Conservation (phyloP, 495 filamentous ascomycete genomes). For the Chaetomium cochliodes region DNA sequence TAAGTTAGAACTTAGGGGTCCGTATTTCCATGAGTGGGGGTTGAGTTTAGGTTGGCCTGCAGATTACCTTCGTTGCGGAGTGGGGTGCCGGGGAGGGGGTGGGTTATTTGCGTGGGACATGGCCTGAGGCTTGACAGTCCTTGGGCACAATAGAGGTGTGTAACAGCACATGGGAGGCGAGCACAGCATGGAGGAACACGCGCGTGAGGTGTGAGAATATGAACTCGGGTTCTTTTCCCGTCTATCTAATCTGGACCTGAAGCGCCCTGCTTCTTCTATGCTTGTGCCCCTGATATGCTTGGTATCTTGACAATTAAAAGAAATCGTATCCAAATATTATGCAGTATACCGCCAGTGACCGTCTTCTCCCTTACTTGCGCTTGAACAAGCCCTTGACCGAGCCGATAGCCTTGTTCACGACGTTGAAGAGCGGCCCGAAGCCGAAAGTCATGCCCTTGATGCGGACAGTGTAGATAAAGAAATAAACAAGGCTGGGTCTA, state of each 20-base stretch:
- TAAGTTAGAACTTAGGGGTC: too few relatives aligned
- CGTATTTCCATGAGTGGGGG: too few relatives aligned
- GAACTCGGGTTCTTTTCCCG: not conserved
- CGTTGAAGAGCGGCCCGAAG: constrained; percentile 42
- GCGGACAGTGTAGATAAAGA: constrained; percentile 77
- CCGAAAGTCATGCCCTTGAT: constrained; percentile 74
- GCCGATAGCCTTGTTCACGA: constrained; percentile 12
- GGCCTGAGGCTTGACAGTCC: too few relatives aligned
- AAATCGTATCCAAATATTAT: not conserved
- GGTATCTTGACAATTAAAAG: not conserved
- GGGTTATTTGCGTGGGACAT: too few relatives aligned
- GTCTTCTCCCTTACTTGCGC: constrained; percentile 8
- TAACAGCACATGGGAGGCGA: too few relatives aligned
- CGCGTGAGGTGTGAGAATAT: not conserved
- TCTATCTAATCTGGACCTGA: not conserved
- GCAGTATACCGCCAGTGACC: not conserved
- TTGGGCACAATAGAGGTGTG: too few relatives aligned
- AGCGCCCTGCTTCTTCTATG: not conserved
- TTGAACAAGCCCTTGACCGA: constrained; percentile 25
- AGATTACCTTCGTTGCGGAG: too few relatives aligned
- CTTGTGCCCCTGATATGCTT: not conserved
- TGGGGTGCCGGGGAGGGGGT: too few relatives aligned
- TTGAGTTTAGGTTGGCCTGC: not conserved
- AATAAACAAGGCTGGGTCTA: constrained; percentile 62
- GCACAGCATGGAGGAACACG: not conserved